Evolutionary conservation across 2,329 filamentous ascomycete species (phyloP), one percentile per base, ranked within the genome.

Genomic region (Sordariomycetes sp.): DNA sequence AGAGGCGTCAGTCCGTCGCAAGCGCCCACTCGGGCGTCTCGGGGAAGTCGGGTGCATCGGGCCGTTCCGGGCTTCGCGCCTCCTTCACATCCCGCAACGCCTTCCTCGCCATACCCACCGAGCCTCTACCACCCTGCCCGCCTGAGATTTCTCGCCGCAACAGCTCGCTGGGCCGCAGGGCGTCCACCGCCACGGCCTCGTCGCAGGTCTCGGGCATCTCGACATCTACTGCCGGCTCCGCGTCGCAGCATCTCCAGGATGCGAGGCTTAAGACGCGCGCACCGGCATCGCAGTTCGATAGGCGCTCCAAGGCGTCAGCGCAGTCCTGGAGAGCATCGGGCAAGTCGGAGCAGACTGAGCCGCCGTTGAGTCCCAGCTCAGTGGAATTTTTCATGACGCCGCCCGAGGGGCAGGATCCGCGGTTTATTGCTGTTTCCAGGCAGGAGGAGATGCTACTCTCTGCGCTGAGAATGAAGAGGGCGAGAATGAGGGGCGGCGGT

Each of bases 361-460:
- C 76, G 1, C 77, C 79, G 0, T 61, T 78, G 35, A 81, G 78
- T 34, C 79, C 79, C 0, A 72, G 70, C 2, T 80, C 76, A 7
- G 67, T 76, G 3, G 77, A 81, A 56, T 76, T 76, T 54, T 76
- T 72, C 59, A 67, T 75, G 17, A 71, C 72, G 39, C 69, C 71
- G 0, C 65, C 66, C 0, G 66, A 66, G 12, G 72, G 71, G 2
- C 73, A 74, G 0, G 61, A 64, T 10, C 64, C 60, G 20, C 74
- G 79, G 1, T 69, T 81, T 57, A 81, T 82, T 75, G 76, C 78
- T 1, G 78, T 83, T 20, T 82, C 79, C 0, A 73, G 71, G 3
- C 78, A 82, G 60, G 80, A 83, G 60, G 77, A 82, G 65, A 76
- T 81, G 72, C 70, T 83, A 0, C 69, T 83, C 3, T 75, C 79